Evolutionary conservation across 2,329 filamentous ascomycete genomes (phyloP).

Genomic region (Penicillium sclerotigenum): DNA sequence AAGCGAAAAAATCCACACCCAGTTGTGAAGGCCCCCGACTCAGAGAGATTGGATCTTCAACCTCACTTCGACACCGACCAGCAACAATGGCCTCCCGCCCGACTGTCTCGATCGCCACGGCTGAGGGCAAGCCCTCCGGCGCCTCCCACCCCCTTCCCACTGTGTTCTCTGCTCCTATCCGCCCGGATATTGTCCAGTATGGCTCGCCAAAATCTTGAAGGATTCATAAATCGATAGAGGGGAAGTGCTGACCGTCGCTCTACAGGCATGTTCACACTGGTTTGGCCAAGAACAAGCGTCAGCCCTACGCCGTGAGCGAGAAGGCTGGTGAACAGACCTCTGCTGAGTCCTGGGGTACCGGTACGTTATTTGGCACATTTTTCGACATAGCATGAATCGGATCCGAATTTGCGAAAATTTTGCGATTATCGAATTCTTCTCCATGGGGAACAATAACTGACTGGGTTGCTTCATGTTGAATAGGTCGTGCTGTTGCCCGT

Average conservation of each 20-base stretch:
- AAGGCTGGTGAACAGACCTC: conserved; percentile 99
- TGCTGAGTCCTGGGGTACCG: conserved; percentile 99
- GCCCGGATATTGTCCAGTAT: conserved; percentile 98
- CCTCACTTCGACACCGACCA: conserved; percentile 42
- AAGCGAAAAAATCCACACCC: conserved; percentile 46
- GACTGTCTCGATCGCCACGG: conserved; percentile 94
- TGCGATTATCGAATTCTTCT: not conserved
- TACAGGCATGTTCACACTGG: conserved; percentile 80
- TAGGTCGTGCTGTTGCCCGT: conserved; percentile 98
- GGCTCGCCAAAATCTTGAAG: conserved; percentile 16
- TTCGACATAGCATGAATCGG: conserved; percentile 22
- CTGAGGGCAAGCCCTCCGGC: conserved; percentile 89
- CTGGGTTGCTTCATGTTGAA: conserved; percentile 12
- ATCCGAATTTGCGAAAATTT: conserved; percentile 4
- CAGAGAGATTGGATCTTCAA: conserved; percentile 37
- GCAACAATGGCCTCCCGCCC: conserved; percentile 87
- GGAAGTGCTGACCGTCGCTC: conserved; percentile 35
- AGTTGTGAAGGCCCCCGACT: conserved; percentile 23
- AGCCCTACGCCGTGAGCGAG: conserved; percentile 99
- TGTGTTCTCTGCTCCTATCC: conserved; percentile 97
- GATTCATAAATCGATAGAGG: conserved; percentile 9
- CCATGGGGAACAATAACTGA: conserved; percentile 1
- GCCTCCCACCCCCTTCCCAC: conserved; percentile 88
- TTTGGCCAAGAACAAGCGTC: conserved; percentile 99
- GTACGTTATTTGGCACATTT: conserved; percentile 55